phyloP scores from a whole-genome alignment of 306 rosid genomes.

The Arachis hypogaea region DNA sequence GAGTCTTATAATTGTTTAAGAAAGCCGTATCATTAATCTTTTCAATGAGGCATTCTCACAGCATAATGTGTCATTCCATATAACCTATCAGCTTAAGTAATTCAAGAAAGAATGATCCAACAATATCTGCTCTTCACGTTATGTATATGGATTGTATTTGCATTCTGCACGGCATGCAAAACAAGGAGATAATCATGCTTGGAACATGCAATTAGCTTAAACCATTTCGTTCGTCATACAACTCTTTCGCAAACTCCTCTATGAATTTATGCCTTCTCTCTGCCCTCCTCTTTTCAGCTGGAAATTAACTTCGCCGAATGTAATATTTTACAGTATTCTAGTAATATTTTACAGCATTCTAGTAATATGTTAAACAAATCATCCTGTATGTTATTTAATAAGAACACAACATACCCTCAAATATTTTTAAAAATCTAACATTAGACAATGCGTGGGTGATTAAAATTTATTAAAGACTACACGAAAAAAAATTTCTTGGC shows the following conservation, averaged over 20 bases:
- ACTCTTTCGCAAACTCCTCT: conserved; percentile 81
- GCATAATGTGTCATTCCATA: background rate
- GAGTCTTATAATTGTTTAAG: too few species aligned
- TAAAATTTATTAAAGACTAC: too few species aligned
- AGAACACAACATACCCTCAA: too few species aligned
- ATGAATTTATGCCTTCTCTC: conserved; percentile 86
- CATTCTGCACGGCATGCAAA: conserved; percentile 1
- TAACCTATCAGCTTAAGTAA: background rate
- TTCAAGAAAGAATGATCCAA: background rate
- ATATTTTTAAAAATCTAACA: too few species aligned
- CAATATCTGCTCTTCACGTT: background rate
- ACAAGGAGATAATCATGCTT: background rate
- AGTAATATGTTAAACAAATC: too few species aligned
- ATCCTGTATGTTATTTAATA: too few species aligned
- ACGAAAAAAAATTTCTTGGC: too few species aligned
- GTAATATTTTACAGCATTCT: background rate
- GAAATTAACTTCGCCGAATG: conserved; percentile 36
- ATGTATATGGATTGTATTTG: background rate
- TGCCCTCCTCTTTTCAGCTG: conserved; percentile 89
- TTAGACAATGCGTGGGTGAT: too few species aligned
- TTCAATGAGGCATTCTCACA: background rate
- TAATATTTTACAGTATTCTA: background rate
- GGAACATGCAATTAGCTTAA: conserved; percentile 43
- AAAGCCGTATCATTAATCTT: too few species aligned
- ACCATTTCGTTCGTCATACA: conserved; percentile 83